Percentiles rank a stretch among this genome's conserved stretches.
Conservation (phyloP, 768 basidiomycete genomes). For the Cystofilobasidium macerans region DNA sequence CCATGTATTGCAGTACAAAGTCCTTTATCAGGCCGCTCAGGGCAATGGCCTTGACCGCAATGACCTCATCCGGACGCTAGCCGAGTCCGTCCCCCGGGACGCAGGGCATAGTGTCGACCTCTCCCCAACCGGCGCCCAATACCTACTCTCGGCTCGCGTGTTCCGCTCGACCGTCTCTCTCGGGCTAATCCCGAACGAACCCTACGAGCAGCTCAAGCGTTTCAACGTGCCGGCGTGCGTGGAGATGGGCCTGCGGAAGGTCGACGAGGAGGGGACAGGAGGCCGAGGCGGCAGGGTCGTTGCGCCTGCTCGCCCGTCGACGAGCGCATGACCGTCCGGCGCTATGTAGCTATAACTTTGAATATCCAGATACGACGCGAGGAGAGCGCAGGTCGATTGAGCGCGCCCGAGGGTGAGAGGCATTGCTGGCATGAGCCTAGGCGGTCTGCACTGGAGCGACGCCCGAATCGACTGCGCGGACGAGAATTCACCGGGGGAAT, state of each 20-base stretch:
- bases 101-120: slow-evolving; percentile 16
- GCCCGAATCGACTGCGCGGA: too few relatives aligned
- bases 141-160: slow-evolving; percentile 3
- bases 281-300: background rate
- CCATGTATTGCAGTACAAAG: background rate
- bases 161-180: slow-evolving; percentile 3
- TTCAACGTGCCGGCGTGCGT: slow-evolving; percentile 14
- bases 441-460: too few relatives aligned
- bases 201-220: background rate
- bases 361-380: too few relatives aligned
- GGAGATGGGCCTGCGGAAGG: background rate
- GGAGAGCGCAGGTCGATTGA: too few relatives aligned
- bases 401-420: too few relatives aligned
- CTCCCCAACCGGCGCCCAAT: background rate
- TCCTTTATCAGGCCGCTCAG: slow-evolving; percentile 17
- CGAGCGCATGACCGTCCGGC: too few relatives aligned
- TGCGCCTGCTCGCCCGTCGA: too few relatives aligned
- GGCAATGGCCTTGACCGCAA: slow-evolving; percentile 4
- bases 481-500: too few relatives aligned
- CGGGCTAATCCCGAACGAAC: slow-evolving; percentile 7
- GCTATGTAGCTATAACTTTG: too few relatives aligned
- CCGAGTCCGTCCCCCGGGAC: background rate
- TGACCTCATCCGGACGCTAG: slow-evolving; percentile 5
- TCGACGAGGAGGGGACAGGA: background rate
- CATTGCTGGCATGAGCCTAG: too few relatives aligned